Percentiles rank a stretch among this genome's conserved stretches.
phyloP scores from a whole-genome alignment of 2,329 filamentous ascomycete genomes.

The Beauveria varroae region DNA sequence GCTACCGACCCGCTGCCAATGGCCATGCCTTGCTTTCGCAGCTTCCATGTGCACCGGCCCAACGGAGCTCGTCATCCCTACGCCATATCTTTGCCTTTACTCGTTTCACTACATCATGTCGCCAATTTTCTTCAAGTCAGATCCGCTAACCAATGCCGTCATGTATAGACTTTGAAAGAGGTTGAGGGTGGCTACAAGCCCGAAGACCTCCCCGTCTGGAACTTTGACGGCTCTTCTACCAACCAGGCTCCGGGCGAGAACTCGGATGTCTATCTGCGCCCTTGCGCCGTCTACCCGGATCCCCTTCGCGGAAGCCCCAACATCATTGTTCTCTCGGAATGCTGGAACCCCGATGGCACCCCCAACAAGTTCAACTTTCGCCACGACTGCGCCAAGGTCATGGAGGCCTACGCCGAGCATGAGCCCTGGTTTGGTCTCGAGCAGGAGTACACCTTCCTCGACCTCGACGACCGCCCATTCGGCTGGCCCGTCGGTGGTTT shows the following conservation, averaged over 20 bases:
- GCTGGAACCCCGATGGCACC: constrained; percentile 86
- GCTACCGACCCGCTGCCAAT: neutral
- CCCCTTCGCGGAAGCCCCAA: constrained; percentile 87
- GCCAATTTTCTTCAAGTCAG: neutral
- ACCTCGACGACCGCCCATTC: constrained; percentile 77
- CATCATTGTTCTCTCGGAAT: constrained; percentile 90
- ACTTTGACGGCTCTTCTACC: constrained; percentile 73
- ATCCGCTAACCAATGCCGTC: neutral
- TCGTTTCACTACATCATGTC: neutral
- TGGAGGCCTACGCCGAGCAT: constrained; percentile 76
- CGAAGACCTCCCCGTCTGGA: constrained; percentile 47
- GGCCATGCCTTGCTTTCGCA: neutral
- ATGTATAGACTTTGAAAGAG: constrained; percentile 40
- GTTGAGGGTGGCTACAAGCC: constrained; percentile 37
- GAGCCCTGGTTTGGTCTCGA: constrained; percentile 97
- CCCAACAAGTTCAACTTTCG: constrained; percentile 99
- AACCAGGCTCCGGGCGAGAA: constrained; percentile 89
- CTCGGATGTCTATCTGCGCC: constrained; percentile 95
- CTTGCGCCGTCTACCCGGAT: constrained; percentile 81
- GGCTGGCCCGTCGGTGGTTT: constrained; percentile 66
- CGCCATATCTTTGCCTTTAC: neutral
- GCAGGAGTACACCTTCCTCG: constrained; percentile 83
- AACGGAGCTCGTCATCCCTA: neutral
- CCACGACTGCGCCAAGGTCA: constrained; percentile 81
- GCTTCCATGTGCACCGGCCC: neutral